Evolutionary conservation across 2,329 filamentous ascomycete genomes (phyloP), one percentile per base, ranked within the genome.

Genomic region (Penicillium sp.): DNA sequence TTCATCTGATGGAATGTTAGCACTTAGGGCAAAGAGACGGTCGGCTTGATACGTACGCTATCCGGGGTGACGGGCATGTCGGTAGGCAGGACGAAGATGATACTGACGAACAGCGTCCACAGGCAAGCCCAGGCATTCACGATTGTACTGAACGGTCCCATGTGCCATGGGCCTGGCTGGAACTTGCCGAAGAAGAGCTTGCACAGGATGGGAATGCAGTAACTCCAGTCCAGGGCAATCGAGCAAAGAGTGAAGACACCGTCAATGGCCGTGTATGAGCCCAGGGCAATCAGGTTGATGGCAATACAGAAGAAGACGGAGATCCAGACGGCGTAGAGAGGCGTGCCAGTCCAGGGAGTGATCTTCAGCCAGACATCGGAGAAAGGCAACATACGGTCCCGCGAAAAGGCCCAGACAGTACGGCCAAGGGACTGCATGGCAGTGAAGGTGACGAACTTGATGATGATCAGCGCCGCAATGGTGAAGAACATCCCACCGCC

Each of bases 381-480:
- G 29, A 69, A 63, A 10, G 74, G 75, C 13, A 77, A 51, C 53
- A 76, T 65, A 35, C 69, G 62, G 51, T 78, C 76, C 43, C 76
- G 74, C 4, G 74, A 72, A 51, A 77, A 78, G 41, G 76, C 75
- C 60, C 76, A 79, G 52, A 78, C 66, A 10, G 75, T 78, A 23
- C 76, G 72, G 4, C 67, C 73, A 20, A 74, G 68, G 10, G 76
- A 68, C 57, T 78, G 75, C 38, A 77, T 74, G 35, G 76, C 76
- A 7, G 77, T 77, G 59, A 78, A 77, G 65, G 74, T 77, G 41
- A 78, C 74, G 53, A 78, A 78, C 57, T 79, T 76, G 61, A 79
- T 71, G 55, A 80, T 75, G 47, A 80, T 61, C 54, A 79, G 77
- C 15, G 74, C 76, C 44, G 69, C 70, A n/a, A 78, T 69, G 39